Evolutionary conservation across 1,284 basidiomycete genomes (phyloP).

Genomic region (Fistulina hepatica): DNA sequence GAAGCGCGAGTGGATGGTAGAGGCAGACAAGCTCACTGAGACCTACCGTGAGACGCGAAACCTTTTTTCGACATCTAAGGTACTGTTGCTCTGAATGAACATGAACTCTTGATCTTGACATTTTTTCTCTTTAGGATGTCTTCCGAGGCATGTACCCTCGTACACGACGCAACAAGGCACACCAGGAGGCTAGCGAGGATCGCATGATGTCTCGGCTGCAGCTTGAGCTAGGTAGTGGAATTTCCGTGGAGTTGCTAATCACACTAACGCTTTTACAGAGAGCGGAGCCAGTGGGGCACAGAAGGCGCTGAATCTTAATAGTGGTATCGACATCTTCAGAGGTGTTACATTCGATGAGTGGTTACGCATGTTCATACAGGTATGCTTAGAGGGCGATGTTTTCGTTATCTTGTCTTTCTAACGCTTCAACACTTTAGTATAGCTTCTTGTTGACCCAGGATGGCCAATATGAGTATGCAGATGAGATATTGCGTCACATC

Average conservation of each 20-base stretch:
- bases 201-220: conserved; percentile 68
- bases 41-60: conserved; percentile 79
- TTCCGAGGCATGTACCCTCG: conserved; percentile 60
- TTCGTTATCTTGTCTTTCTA: neutral
- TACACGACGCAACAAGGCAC: conserved; percentile 30
- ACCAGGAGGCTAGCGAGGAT: conserved; percentile 56
- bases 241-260: neutral
- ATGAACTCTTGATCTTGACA: neutral
- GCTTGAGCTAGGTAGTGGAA: conserved; percentile 51
- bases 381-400: conserved; percentile 22
- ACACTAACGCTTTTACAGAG: conserved; percentile 24
- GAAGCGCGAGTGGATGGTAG: conserved; percentile 64
- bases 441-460: conserved; percentile 68
- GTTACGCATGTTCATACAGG: conserved; percentile 79
- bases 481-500: conserved; percentile 75
- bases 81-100: conserved; percentile 26
- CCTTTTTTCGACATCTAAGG: conserved; percentile 70
- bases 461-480: conserved; percentile 55
- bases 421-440: conserved; percentile 58
- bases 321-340: conserved; percentile 58
- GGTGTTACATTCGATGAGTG: conserved; percentile 81
- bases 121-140: conserved; percentile 15
- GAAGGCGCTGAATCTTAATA: conserved; percentile 21
- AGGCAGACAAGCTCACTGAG: conserved; percentile 80
- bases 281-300: conserved; percentile 31